Evolutionary conservation across 1,139 yeast species (phyloP), one percentile per base, ranked within the genome.

Genomic region (Saccharomyces hybrid): DNA sequence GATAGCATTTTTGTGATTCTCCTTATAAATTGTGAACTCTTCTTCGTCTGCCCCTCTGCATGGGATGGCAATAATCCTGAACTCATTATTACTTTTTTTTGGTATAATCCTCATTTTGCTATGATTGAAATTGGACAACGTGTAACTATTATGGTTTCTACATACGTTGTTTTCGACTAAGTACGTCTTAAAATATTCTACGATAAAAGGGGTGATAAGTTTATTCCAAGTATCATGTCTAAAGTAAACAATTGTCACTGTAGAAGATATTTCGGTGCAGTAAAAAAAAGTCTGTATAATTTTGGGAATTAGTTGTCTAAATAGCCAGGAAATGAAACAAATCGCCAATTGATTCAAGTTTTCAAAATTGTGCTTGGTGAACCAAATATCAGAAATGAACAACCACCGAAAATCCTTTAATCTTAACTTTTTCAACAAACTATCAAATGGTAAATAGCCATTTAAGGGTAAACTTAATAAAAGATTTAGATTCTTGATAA

Each of bases 1-100:
- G 5, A 79, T 64, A 6, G 64, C 60, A 3, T 64, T 61, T 23
- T 61, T 65, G 4, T 64, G 48, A 53, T 69, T 67, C 13, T 68
- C 68, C 29, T 62, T 56, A 51, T 68, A 73, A 1, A 62, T 69
- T 11, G 59, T 57, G 46, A 58, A 61, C 23, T 72, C 74, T 2
- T 61, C 61, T 1, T 52, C 46, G 42, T 65, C 69, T 4, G 56
- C 56, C 2, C 70, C 68, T 51, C 62, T 66, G 23, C 51, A n/a
- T 2, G 91, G 91, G 4, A 80, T 74, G 49, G 84, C 80, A 29
- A 85, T 75, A n/a, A 82, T 72, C 56, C 93, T 69, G 56, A 83
- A 82, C 50, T 78, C 85, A 26, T 54, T 54, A 5, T 70, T 66
- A n/a, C 66, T 66, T 28, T 65, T 64, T 60, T 85, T 85, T 0